These are phyloP conservation scores for Pichia sp. DNA, from an alignment of 1,139 yeast species.

Conservation along the genomic window DNA sequence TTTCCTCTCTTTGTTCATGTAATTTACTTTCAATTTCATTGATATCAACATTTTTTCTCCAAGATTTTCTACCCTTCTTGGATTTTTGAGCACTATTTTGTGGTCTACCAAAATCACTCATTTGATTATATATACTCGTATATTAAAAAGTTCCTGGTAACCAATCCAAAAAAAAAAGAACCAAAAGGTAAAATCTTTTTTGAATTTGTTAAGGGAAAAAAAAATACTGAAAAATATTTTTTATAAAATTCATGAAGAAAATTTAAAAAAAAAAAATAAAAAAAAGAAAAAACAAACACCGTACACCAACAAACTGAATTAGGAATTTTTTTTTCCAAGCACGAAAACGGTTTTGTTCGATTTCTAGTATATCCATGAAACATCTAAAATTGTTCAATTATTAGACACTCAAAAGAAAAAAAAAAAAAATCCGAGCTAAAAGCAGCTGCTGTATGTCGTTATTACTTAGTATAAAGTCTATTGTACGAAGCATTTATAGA, in stretches of 20 bases:
- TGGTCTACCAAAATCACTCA: constrained; percentile 36
- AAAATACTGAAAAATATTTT: not conserved
- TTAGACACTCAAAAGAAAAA: too few species aligned
- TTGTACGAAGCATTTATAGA: too few species aligned
- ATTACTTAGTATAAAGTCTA: too few species aligned
- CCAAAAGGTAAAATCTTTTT: too few species aligned
- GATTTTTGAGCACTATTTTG: constrained; percentile 55
- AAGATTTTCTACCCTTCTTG: constrained; percentile 87
- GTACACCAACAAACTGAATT: not conserved
- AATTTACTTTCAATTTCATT: constrained; percentile 68
- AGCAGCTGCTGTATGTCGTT: too few species aligned
- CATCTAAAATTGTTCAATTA: too few species aligned
- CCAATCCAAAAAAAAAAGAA: too few species aligned
- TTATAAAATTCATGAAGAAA: not conserved
- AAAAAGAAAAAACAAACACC: not conserved
- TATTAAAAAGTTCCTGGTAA: too few species aligned
- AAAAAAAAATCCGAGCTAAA: too few species aligned
- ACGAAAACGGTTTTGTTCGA: too few species aligned
- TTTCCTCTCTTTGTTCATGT: constrained; percentile 61
- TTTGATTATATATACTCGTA: constrained; percentile 5
- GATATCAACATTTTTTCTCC: constrained; percentile 93
- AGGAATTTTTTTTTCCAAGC: too few species aligned
- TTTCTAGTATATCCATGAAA: too few species aligned
- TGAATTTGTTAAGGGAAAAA: not conserved
- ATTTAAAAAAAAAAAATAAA: not conserved